Evolutionary conservation across 1,139 yeast genomes (phyloP).

Genomic region (Scheffersomyces illinoinensis): DNA sequence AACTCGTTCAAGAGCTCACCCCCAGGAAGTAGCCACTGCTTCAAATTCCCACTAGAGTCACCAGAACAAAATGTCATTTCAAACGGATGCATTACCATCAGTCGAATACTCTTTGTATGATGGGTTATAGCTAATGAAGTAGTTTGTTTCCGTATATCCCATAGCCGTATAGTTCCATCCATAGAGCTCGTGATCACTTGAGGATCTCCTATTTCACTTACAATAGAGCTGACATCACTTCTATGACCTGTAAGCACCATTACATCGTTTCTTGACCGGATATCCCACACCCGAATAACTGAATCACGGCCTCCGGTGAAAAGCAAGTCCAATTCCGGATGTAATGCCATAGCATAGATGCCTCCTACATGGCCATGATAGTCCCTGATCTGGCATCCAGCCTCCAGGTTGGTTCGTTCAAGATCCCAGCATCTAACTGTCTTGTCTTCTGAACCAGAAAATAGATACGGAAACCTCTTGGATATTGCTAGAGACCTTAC

Average conservation of each 20-base stretch:
- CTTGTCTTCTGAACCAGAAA: slow-evolving; percentile 92
- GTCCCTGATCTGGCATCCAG: slow-evolving; percentile 64
- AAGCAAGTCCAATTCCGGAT: slow-evolving; percentile 84
- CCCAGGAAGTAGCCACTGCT: slow-evolving; percentile 81
- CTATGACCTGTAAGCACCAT: slow-evolving; percentile 83
- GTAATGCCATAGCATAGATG: slow-evolving; percentile 77
- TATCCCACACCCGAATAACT: slow-evolving; percentile 90
- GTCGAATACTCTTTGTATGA: slow-evolving; percentile 80
- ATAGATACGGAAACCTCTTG: slow-evolving; percentile 78
- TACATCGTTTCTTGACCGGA: slow-evolving; percentile 73
- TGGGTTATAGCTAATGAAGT: slow-evolving; percentile 67
- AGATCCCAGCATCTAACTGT: slow-evolving; percentile 96
- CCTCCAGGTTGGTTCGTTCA: slow-evolving; percentile 69
- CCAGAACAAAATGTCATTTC: slow-evolving; percentile 75
- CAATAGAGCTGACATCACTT: slow-evolving; percentile 69
- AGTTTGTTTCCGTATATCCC: slow-evolving; percentile 63
- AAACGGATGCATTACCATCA: slow-evolving; percentile 65
- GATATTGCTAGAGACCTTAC: slow-evolving; percentile 79
- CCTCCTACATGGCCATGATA: slow-evolving; percentile 96
- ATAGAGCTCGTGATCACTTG: slow-evolving; percentile 81
- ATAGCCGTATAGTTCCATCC: slow-evolving; percentile 81
- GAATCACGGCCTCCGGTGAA: slow-evolving; percentile 91
- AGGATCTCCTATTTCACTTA: slow-evolving; percentile 73
- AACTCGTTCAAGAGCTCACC: slow-evolving; percentile 63
- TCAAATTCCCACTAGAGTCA: slow-evolving; percentile 76